phyloP scores from a whole-genome alignment of 2,329 filamentous ascomycete species.

The Fusarium bactridioides region DNA sequence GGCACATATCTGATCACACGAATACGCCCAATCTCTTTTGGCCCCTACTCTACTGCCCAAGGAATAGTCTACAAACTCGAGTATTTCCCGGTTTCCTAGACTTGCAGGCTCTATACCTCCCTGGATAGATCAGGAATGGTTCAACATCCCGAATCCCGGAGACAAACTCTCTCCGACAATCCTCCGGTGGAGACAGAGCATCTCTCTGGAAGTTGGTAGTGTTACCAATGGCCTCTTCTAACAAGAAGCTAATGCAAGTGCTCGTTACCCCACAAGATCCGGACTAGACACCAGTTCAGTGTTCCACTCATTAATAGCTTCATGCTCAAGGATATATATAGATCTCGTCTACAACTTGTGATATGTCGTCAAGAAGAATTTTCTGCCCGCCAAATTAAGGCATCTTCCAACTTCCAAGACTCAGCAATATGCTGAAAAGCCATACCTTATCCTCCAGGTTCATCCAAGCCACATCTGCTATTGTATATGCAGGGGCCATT shows the following conservation, averaged over 20 bases:
- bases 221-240: neutral
- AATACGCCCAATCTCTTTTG: neutral
- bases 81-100: neutral
- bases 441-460: conserved; percentile 5
- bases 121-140: neutral
- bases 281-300: neutral
- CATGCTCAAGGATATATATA: conserved; percentile 1
- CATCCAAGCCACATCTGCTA: conserved; percentile 22
- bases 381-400: neutral
- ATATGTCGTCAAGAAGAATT: neutral
- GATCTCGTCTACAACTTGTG: conserved; percentile 11
- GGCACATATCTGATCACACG: neutral
- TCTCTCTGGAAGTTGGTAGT: neutral
- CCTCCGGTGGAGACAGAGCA: neutral
- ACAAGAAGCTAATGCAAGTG: conserved; percentile 9
- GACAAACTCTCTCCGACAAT: conserved; percentile 6
- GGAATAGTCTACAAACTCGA: neutral
- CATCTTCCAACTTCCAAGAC: neutral
- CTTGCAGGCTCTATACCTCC: neutral
- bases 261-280: neutral
- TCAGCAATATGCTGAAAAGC: conserved; percentile 1
- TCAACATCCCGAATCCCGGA: conserved; percentile 18
- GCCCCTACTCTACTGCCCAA: neutral
- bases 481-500: conserved; percentile 10
- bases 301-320: neutral